A percentile compares a stretch with the other conserved stretches of the same genome.
Evolutionary conservation across 306 rosid species (phyloP).

Genomic region (Lathyrus oleraceus): DNA sequence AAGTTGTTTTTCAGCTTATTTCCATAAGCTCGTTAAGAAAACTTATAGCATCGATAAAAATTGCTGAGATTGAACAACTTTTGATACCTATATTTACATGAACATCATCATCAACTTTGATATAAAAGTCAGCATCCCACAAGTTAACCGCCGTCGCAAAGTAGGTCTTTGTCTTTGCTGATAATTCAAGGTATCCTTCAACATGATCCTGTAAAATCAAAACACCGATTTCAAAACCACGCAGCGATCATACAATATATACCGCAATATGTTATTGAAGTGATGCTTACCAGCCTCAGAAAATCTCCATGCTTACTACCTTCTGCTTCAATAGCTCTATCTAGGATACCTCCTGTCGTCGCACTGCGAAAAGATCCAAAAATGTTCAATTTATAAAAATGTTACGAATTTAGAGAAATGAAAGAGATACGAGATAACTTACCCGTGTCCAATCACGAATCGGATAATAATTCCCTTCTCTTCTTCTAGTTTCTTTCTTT

Average conservation of each 20-base stretch:
- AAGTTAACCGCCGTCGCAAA: conserved; percentile 80
- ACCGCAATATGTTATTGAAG: neutral
- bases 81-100: conserved; percentile 93
- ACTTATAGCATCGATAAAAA: neutral
- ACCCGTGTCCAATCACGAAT: conserved; percentile 97
- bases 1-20: neutral
- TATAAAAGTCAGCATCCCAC: conserved; percentile 98
- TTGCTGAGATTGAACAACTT: conserved; percentile 8
- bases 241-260: neutral
- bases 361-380: conserved; percentile 54
- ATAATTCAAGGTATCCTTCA: conserved; percentile 96
- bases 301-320: conserved; percentile 90
- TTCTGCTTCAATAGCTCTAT: conserved; percentile 97
- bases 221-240: conserved; percentile 16
- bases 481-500: conserved; percentile 90
- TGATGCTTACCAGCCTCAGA: conserved; percentile 74
- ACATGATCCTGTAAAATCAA: conserved; percentile 75
- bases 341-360: conserved; percentile 91
- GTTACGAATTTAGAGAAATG: neutral
- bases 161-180: conserved; percentile 89
- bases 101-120: conserved; percentile 96
- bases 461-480: conserved; percentile 94
- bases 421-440: conserved; percentile 1
- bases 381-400: neutral
- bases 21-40: neutral